Percentiles rank a stretch among this genome's conserved stretches.
These are phyloP conservation scores for Huiozyma sinensis DNA, from an alignment of 805 yeast species.

Conservation along the genomic window DNA sequence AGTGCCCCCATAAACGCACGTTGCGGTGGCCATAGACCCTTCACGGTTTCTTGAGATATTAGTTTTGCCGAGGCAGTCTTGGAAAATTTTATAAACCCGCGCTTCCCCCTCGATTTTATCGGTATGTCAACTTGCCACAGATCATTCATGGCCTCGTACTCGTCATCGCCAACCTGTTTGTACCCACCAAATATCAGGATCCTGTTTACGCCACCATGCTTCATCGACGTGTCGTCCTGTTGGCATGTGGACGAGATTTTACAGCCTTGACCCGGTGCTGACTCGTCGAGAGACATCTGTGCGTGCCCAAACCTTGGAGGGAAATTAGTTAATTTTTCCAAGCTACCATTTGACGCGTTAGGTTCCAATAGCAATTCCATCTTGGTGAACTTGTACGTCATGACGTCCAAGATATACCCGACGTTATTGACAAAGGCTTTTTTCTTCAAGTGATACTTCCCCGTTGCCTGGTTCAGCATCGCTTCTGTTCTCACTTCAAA, in stretches of 20 bases:
- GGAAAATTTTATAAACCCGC: constrained; percentile 27
- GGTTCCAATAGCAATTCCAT: constrained; percentile 30
- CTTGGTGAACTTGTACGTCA: constrained; percentile 40
- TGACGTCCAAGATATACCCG: constrained; percentile 49
- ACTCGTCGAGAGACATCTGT: constrained; percentile 19
- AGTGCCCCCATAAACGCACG: constrained; percentile 30
- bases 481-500: constrained; percentile 36
- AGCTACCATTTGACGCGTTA: background rate
- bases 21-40: constrained; percentile 20
- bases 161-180: constrained; percentile 19
- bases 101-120: constrained; percentile 27
- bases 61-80: constrained; percentile 28
- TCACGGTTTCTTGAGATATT: constrained; percentile 9
- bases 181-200: constrained; percentile 41
- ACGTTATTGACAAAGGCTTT: constrained; percentile 38
- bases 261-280: background rate
- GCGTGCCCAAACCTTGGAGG: constrained; percentile 32
- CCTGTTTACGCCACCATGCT: background rate
- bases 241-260: background rate
- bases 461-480: constrained; percentile 16
- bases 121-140: constrained; percentile 34
- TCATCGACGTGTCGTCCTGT: background rate
- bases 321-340: constrained; percentile 1
- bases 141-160: constrained; percentile 30
- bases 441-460: constrained; percentile 31